Conservation (phyloP, 2,329 filamentous ascomycete genomes). For the Aspergillus texensis region DNA sequence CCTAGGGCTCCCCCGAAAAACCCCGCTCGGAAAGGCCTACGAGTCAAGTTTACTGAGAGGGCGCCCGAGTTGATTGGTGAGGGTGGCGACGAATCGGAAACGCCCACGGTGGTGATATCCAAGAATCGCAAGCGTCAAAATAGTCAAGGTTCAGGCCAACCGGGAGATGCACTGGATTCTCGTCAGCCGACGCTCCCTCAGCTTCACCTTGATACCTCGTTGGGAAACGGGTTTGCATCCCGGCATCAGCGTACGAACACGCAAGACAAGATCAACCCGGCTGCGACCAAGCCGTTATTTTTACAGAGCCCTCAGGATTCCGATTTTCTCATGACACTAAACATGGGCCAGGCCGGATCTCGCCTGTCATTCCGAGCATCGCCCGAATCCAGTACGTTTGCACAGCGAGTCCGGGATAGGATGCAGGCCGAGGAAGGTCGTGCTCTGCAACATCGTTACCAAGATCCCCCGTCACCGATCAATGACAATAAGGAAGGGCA, state of each 20-base stretch:
- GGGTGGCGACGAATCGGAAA: constrained; percentile 83
- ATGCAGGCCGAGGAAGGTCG: constrained; percentile 57
- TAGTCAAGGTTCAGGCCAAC: constrained; percentile 20
- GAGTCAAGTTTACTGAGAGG: constrained; percentile 72
- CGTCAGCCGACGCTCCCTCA: constrained; percentile 26
- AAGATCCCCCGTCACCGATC: constrained; percentile 33
- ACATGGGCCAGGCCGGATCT: constrained; percentile 31
- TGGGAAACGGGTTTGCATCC: constrained; percentile 21
- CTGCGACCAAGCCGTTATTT: constrained; percentile 31
- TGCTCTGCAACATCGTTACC: constrained; percentile 50
- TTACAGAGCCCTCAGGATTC: constrained; percentile 39
- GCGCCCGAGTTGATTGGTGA: constrained; percentile 83
- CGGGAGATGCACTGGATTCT: constrained; percentile 24
- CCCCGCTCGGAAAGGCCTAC: constrained; percentile 66
- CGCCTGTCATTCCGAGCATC: constrained; percentile 44
- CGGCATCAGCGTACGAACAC: constrained; percentile 18
- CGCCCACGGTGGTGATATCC: constrained; percentile 72
- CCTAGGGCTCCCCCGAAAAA: constrained; percentile 33
- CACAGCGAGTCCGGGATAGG: constrained; percentile 50
- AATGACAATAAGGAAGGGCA: constrained; percentile 25
- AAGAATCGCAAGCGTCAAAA: constrained; percentile 42
- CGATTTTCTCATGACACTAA: constrained; percentile 41
- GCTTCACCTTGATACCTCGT: constrained; percentile 38
- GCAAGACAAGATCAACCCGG: constrained; percentile 16
- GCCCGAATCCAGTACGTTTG: constrained; percentile 48